Conservation (phyloP, 148 eudicot genomes). For the Rhododendron vialii region DNA sequence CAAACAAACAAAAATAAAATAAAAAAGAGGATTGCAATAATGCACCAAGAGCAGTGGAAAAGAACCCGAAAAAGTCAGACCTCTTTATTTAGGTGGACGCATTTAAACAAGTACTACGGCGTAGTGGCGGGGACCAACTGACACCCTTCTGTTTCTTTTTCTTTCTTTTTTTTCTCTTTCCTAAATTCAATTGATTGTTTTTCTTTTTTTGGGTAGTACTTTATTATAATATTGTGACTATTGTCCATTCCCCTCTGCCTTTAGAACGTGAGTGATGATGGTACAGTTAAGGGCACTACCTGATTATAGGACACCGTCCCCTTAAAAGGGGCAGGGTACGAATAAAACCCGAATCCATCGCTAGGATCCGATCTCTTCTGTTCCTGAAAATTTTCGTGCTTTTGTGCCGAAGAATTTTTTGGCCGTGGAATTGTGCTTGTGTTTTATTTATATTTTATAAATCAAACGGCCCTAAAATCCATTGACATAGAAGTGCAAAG, state of each 20-base stretch:
- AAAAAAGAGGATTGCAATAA: background rate
- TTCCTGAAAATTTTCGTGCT: too few species aligned
- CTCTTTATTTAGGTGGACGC: background rate
- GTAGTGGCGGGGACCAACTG: constrained; percentile 5
- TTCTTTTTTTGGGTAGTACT: background rate
- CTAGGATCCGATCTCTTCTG: too few species aligned
- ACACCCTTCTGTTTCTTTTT: background rate
- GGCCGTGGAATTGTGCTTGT: too few species aligned
- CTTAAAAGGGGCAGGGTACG: background rate
- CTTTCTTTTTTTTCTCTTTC: background rate
- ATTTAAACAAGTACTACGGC: background rate
- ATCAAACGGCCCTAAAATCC: too few species aligned
- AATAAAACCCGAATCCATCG: background rate
- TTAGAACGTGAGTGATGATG: background rate
- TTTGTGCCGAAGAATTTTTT: too few species aligned
- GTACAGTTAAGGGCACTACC: background rate
- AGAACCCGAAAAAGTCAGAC: background rate
- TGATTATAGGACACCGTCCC: background rate
- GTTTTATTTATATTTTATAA: too few species aligned
- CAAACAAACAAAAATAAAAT: too few species aligned
- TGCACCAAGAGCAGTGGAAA: background rate
- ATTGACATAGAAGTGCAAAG: too few species aligned
- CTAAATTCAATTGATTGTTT: background rate
- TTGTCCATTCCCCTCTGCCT: background rate
- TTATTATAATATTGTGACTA: too few species aligned